phyloP scores from a whole-genome alignment of 495 filamentous ascomycete genomes.

The Podospora fimiseda region DNA sequence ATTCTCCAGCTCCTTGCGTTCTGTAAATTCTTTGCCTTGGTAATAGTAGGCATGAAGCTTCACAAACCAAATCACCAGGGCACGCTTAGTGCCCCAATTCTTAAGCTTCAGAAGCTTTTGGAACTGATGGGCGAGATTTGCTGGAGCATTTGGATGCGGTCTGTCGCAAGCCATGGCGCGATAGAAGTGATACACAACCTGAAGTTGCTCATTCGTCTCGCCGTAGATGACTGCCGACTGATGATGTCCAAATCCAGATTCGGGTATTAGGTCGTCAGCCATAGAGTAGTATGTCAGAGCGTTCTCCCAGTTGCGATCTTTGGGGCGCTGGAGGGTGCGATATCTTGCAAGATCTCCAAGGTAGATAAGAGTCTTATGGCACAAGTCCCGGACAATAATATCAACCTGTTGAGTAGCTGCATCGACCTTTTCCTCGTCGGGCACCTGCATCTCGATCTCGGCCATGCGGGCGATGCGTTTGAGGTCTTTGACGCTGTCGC shows the following conservation, averaged over 20 bases:
- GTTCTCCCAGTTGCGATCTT: slow-evolving; percentile 69
- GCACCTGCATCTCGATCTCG: slow-evolving; percentile 43
- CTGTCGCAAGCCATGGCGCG: slow-evolving; percentile 65
- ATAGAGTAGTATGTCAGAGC: slow-evolving; percentile 81
- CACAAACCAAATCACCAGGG: slow-evolving; percentile 74
- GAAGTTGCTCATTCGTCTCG: slow-evolving; percentile 67
- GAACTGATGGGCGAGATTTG: slow-evolving; percentile 77
- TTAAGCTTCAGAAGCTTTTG: slow-evolving; percentile 46
- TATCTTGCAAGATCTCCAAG: slow-evolving; percentile 91
- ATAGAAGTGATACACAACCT: slow-evolving; percentile 84
- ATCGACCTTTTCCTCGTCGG: slow-evolving; percentile 33
- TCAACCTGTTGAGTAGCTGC: slow-evolving; percentile 43
- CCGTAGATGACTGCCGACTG: slow-evolving; percentile 81
- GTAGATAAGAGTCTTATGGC: slow-evolving; percentile 75
- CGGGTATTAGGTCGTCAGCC: slow-evolving; percentile 69
- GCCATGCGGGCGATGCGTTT: slow-evolving; percentile 63
- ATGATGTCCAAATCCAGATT: slow-evolving; percentile 75
- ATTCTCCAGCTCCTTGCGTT: slow-evolving; percentile 77
- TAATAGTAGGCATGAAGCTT: slow-evolving; percentile 82
- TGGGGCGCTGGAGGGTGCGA: slow-evolving; percentile 46
- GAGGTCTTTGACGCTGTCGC: slow-evolving; percentile 59
- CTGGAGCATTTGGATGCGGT: slow-evolving; percentile 63
- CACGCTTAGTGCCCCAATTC: slow-evolving; percentile 19
- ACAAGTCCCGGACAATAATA: slow-evolving; percentile 59
- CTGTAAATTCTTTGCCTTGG: slow-evolving; percentile 58